These are phyloP conservation scores for Chlamydomonas sp. DNA, from an alignment of 139 green algal species.

Conservation along the genomic window DNA sequence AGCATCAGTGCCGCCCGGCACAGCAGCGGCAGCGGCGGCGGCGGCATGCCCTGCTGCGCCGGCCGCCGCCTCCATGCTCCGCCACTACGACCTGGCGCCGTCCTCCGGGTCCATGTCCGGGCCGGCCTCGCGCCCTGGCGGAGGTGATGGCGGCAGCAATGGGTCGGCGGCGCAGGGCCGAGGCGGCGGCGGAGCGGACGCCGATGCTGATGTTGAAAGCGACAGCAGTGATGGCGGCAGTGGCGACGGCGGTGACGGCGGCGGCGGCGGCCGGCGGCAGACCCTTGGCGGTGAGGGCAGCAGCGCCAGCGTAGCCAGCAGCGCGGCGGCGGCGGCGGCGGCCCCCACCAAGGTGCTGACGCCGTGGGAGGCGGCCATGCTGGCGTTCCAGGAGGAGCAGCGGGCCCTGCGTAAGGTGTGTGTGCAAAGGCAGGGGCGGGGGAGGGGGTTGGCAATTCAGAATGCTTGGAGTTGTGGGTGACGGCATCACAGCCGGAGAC, in stretches of 20 bases:
- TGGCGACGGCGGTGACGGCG: neutral
- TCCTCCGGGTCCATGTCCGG: neutral
- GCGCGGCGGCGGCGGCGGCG: neutral
- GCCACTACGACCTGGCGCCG: conserved; percentile 14
- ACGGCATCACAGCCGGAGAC: too few relatives aligned
- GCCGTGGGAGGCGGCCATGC: conserved; percentile 40
- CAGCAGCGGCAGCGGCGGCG: too few relatives aligned
- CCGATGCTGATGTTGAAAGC: neutral
- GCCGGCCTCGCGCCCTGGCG: neutral
- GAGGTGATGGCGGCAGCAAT: too few relatives aligned
- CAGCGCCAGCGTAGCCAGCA: conserved; percentile 1
- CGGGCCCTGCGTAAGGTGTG: conserved; percentile 38
- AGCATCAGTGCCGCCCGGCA: too few relatives aligned
- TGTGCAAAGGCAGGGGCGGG: neutral
- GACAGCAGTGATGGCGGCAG: neutral
- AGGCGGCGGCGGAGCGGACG: too few relatives aligned
- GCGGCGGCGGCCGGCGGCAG: neutral
- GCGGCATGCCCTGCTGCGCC: neutral
- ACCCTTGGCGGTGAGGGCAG: neutral
- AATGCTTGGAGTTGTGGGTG: neutral
- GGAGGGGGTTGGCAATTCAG: neutral
- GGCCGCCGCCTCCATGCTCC: neutral
- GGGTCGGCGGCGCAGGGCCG: too few relatives aligned
- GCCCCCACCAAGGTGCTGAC: conserved; percentile 15
- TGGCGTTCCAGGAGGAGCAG: conserved; percentile 48